A percentile compares a stretch with the other conserved stretches of the same genome.
Evolutionary conservation across 257 asterid genomes (phyloP).

Genomic region (Thymus mandschuricus): DNA sequence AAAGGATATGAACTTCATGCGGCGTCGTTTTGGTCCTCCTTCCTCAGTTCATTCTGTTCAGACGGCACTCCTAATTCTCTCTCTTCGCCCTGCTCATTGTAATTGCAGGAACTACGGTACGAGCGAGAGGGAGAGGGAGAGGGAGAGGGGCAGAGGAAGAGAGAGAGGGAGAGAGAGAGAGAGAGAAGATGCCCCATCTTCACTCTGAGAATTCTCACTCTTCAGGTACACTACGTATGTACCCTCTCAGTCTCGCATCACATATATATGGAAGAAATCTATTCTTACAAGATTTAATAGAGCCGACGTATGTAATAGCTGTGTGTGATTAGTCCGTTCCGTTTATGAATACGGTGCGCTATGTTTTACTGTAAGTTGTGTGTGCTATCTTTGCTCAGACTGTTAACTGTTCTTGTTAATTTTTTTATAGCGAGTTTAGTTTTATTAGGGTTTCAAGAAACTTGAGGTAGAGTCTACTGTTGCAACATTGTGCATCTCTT

Average conservation of each 20-base stretch:
- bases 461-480: background rate
- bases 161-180: background rate
- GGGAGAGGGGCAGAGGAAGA: background rate
- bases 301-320: background rate
- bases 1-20: constrained; percentile 16
- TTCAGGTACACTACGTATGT: constrained; percentile 29
- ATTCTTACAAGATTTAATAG: constrained; percentile 1
- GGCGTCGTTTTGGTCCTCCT: constrained; percentile 47
- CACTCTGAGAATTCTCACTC: constrained; percentile 7
- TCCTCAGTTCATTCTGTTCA: constrained; percentile 30
- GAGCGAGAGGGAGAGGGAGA: background rate
- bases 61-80: constrained; percentile 29
- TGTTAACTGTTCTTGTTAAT: constrained; percentile 22
- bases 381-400: constrained; percentile 11
- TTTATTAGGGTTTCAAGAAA: constrained; percentile 38
- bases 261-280: background rate
- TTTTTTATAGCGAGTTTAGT: background rate
- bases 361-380: background rate
- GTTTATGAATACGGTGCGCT: background rate
- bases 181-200: background rate
- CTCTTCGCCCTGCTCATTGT: constrained; percentile 24
- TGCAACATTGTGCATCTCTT: constrained; percentile 7
- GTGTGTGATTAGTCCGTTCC: background rate
- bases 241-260: background rate
- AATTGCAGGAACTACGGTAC: background rate